phyloP scores from a whole-genome alignment of 805 yeast genomes.

The Scheffersomyces stipitis region DNA sequence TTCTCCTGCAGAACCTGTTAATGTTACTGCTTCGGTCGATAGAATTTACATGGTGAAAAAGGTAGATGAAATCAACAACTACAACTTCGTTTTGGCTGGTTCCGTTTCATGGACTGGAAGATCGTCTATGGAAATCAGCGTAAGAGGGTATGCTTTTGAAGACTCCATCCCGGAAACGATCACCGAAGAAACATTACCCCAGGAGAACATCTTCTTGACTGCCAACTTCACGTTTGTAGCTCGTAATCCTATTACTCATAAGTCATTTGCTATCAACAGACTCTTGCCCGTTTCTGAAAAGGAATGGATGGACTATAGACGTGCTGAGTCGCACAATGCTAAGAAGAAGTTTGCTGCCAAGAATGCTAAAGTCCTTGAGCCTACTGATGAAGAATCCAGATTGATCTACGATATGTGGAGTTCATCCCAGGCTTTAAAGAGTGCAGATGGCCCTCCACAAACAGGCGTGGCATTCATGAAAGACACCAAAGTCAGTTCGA shows the following conservation, averaged over 20 bases:
- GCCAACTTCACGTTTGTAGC: slow-evolving; percentile 97
- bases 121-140: slow-evolving; percentile 93
- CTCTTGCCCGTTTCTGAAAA: slow-evolving; percentile 70
- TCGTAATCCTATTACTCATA: slow-evolving; percentile 89
- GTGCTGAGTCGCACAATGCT: slow-evolving; percentile 89
- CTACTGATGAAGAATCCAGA: slow-evolving; percentile 67
- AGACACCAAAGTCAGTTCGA: slow-evolving; percentile 68
- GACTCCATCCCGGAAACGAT: slow-evolving; percentile 52
- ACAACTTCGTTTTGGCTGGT: slow-evolving; percentile 85
- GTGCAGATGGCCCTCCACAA: slow-evolving; percentile 39
- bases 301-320: slow-evolving; percentile 80
- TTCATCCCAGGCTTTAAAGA: slow-evolving; percentile 32
- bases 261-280: slow-evolving; percentile 81
- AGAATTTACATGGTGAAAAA: slow-evolving; percentile 84
- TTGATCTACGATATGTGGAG: slow-evolving; percentile 79
- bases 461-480: slow-evolving; percentile 62
- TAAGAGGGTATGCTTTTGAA: slow-evolving; percentile 79
- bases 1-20: slow-evolving; percentile 93
- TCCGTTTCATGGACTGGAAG: slow-evolving; percentile 92
- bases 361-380: slow-evolving; percentile 57
- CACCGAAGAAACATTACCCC: slow-evolving; percentile 56
- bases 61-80: slow-evolving; percentile 71
- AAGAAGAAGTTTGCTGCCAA: slow-evolving; percentile 79
- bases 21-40: slow-evolving; percentile 94
- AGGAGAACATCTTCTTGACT: slow-evolving; percentile 71